phyloP scores from a whole-genome alignment of 352 stramenopile species.

The Pythium phragmiticola region DNA sequence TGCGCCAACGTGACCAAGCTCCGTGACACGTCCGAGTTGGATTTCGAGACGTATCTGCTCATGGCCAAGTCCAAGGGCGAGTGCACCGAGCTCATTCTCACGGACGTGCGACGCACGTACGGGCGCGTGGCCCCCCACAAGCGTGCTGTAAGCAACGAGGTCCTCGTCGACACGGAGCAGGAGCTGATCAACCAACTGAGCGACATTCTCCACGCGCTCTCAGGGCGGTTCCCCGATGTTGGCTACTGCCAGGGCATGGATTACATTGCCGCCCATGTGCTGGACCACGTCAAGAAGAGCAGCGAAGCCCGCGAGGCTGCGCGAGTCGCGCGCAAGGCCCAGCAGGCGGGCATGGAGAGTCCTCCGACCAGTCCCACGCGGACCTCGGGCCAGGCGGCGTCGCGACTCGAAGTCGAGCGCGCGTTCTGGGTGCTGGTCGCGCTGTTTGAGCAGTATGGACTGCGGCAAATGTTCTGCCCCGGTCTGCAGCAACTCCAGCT shows the following conservation, averaged over 20 bases:
- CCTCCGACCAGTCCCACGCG: conserved; percentile 32
- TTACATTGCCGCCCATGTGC: conserved; percentile 79
- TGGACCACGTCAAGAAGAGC: conserved; percentile 81
- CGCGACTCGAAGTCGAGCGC: conserved; percentile 55
- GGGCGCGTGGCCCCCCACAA: conserved; percentile 80
- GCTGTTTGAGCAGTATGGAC: conserved; percentile 78
- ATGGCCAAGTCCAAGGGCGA: conserved; percentile 86
- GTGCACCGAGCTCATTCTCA: conserved; percentile 78
- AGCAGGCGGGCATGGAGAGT: conserved; percentile 11
- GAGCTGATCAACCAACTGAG: conserved; percentile 76
- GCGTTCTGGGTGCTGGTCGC: conserved; percentile 81
- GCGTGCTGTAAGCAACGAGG: conserved; percentile 49
- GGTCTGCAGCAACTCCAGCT: conserved; percentile 68
- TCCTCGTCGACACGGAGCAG: conserved; percentile 53
- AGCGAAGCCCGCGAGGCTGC: conserved; percentile 37
- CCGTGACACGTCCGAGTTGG: conserved; percentile 53
- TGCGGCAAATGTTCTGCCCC: conserved; percentile 79
- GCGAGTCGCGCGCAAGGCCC: conserved; percentile 16
- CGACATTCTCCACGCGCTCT: conserved; percentile 76
- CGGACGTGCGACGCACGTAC: conserved; percentile 83
- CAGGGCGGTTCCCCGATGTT: conserved; percentile 76
- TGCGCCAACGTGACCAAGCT: conserved; percentile 39
- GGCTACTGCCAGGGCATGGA: conserved; percentile 90
- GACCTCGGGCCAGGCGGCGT: conserved; percentile 34
- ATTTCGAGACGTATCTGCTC: conserved; percentile 84